Evolutionary conservation across 345 rosid species (phyloP).

Genomic region (Balakata baccata): DNA sequence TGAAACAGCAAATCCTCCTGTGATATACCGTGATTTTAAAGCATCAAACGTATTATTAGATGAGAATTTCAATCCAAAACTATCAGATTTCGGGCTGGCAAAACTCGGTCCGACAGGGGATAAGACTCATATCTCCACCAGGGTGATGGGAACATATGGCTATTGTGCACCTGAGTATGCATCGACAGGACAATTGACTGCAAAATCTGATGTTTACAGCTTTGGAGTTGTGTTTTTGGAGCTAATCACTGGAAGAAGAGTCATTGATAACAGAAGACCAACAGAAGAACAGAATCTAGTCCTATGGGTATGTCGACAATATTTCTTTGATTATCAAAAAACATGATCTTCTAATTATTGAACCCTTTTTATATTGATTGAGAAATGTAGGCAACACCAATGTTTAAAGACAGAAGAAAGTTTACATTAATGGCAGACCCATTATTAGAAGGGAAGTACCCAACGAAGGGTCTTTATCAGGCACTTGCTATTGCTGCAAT

Average conservation of each 20-base stretch:
- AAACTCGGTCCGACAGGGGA: slow-evolving; percentile 78
- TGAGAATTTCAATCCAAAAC: slow-evolving; percentile 58
- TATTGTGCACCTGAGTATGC: slow-evolving; percentile 83
- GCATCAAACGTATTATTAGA: slow-evolving; percentile 71
- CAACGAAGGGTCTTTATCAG: slow-evolving; percentile 58
- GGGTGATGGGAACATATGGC: slow-evolving; percentile 91
- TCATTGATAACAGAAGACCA: slow-evolving; percentile 59
- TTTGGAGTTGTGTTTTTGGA: slow-evolving; percentile 80
- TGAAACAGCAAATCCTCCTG: slow-evolving; percentile 67
- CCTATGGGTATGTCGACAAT: slow-evolving; percentile 47
- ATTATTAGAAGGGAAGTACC: slow-evolving; percentile 52
- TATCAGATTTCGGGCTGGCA: slow-evolving; percentile 83
- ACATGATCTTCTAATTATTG: no score
- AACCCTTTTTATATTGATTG: no score
- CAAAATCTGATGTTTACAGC: slow-evolving; percentile 77
- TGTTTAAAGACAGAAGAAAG: slow-evolving; percentile 61
- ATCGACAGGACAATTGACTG: slow-evolving; percentile 59
- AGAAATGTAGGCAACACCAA: slow-evolving; percentile 59
- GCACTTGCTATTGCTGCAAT: slow-evolving; percentile 82
- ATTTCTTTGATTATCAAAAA: neutral
- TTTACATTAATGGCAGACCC: slow-evolving; percentile 72
- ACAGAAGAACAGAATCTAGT: slow-evolving; percentile 66
- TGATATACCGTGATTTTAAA: slow-evolving; percentile 76
- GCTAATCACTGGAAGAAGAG: slow-evolving; percentile 79
- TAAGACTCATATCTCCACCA: slow-evolving; percentile 64